Base-by-base conservation (phyloP, 352 stramenopile species). In the Phytophthora boehmeriae region DNA sequence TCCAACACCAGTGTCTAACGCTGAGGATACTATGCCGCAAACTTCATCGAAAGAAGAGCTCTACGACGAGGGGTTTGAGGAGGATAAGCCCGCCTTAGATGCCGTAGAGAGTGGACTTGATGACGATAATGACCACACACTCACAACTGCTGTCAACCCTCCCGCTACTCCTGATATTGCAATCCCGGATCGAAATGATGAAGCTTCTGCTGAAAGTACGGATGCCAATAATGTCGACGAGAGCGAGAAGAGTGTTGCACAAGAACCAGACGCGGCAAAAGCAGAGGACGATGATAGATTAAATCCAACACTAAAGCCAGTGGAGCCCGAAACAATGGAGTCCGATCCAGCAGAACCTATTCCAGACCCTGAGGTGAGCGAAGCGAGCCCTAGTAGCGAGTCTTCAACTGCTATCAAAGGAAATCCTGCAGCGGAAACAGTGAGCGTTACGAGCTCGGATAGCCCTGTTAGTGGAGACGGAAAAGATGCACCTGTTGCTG, bases 41-140 rank as follows among this genome's bases (percentile, higher is more conserved):
- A 19, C 34, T 13, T 4, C 45, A 32, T 30, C 42, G n/a, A 66
- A 44, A 8, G 63, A 75, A 17, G 48, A 67, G 10, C 6, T 45
- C 4, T 65, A 71, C 17, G 57, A 67, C 14, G 70, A 75, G 39
- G 73, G 59, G 2, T 73, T 75, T 64, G 70, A 79, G 8, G 36
- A 73, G 22, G 70, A 79, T 25, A 63, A 63, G 9, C 20, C 23
- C 9, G 1, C 46, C 46, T 13, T 28, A 43, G 10, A 5, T 32
- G 19, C 38, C 47, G 32, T 54, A 42, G 20, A 25, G 4, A 54
- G 4, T 38, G 45, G 28, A 50, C 27, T n/a, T 47, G 17, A 14
- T 19, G 53, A 42, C 16, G 38, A 19, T 4, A 23, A 27, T 60
- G 61, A 30, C 10, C n/a, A 4, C 34, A 48, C 10, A 52, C 14